phyloP scores from a whole-genome alignment of 306 rosid species.

The Sechiopsis laciniata region DNA sequence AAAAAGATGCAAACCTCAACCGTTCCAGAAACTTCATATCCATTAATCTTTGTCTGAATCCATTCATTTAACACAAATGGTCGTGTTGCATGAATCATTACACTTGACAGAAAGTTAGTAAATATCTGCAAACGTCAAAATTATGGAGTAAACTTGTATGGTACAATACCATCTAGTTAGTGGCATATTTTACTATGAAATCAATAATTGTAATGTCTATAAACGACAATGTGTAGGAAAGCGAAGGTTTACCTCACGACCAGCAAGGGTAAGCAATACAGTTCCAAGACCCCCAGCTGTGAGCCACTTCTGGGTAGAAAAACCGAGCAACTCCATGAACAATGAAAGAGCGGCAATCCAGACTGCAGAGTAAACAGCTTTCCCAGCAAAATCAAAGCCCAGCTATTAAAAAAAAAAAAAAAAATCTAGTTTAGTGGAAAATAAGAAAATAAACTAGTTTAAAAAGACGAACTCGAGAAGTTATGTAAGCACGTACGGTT shows the following conservation, averaged over 20 bases:
- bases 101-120: slow-evolving; percentile 92
- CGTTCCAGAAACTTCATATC: slow-evolving; percentile 98
- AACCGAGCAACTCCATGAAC: slow-evolving; percentile 96
- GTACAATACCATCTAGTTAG: neutral
- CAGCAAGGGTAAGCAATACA: slow-evolving; percentile 89
- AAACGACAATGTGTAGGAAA: slow-evolving; percentile 23
- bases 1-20: slow-evolving; percentile 72
- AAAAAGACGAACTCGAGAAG: neutral
- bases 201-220: neutral
- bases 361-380: slow-evolving; percentile 78
- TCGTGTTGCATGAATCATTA: slow-evolving; percentile 89
- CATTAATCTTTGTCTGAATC: slow-evolving; percentile 95
- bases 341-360: slow-evolving; percentile 97
- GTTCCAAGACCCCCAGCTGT: slow-evolving; percentile 99
- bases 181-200: too few species aligned
- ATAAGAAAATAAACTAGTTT: slow-evolving; percentile 16
- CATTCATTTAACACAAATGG: slow-evolving; percentile 90
- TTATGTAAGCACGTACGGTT: neutral
- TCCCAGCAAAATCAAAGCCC: slow-evolving; percentile 95
- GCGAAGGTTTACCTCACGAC: slow-evolving; percentile 70
- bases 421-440: neutral
- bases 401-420: slow-evolving; percentile 43
- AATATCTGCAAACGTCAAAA: slow-evolving; percentile 64
- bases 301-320: slow-evolving; percentile 94
- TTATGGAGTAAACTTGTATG: slow-evolving; percentile 18